These are phyloP conservation scores for Cryptococcus sp. DNA, from an alignment of 1,284 basidiomycete genomes.

Conservation along the genomic window DNA sequence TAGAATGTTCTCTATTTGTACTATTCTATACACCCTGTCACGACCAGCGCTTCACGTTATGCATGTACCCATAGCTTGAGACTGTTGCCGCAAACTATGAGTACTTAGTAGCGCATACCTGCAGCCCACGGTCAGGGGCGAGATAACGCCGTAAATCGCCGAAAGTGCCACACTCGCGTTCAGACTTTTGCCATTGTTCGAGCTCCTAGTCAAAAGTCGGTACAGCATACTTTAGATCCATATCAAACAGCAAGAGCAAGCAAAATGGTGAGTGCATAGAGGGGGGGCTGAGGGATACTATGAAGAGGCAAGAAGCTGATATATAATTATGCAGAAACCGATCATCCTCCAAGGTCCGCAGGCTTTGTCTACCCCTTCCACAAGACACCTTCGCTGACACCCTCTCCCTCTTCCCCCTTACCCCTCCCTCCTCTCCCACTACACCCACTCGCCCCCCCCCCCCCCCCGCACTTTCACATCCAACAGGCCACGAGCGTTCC, in stretches of 20 bases:
- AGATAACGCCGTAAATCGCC: slow-evolving; percentile 15
- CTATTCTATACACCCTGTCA: slow-evolving; percentile 2
- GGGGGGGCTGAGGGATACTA: not conserved
- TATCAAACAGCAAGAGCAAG: slow-evolving; percentile 1
- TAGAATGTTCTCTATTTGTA: slow-evolving; percentile 13
- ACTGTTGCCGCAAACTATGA: not conserved
- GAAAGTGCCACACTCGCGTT: slow-evolving; percentile 17
- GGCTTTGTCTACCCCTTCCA: not conserved
- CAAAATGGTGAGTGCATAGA: slow-evolving; percentile 15
- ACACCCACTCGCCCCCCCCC: not conserved
- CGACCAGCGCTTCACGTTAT: not conserved
- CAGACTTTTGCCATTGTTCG: not conserved
- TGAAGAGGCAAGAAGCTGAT: not conserved
- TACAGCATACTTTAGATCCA: not conserved
- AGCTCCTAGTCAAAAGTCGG: slow-evolving; percentile 1
- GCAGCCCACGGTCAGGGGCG: not conserved
- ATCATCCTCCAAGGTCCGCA: slow-evolving; percentile 49
- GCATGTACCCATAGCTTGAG: not conserved
- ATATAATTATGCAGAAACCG: slow-evolving; percentile 40
- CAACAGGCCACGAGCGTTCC: slow-evolving; percentile 89
- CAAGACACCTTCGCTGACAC: not conserved
- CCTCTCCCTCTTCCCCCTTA: not conserved
- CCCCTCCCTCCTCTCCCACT: not conserved
- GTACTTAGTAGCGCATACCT: not conserved
- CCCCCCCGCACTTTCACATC: too few relatives aligned